These are phyloP conservation scores for Phytophthora palmivora DNA, from an alignment of 352 stramenopile species.

Conservation along the genomic window DNA sequence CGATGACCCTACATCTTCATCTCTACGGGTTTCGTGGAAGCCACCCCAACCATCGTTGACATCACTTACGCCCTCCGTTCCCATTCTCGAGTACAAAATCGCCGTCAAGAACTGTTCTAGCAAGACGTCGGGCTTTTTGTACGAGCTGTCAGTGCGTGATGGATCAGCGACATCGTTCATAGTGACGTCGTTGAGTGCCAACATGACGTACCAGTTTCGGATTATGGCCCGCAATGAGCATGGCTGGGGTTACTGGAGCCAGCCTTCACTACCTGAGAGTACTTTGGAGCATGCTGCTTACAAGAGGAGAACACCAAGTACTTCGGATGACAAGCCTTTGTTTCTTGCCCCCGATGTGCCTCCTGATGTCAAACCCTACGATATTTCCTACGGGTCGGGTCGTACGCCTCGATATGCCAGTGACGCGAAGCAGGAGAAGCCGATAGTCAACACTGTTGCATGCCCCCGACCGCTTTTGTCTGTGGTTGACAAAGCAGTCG, in stretches of 20 bases:
- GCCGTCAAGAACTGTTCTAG: constrained; percentile 67
- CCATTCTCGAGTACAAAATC: constrained; percentile 63
- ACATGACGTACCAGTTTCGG: constrained; percentile 87
- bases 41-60: constrained; percentile 17
- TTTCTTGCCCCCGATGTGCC: constrained; percentile 47
- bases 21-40: constrained; percentile 60
- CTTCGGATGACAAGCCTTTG: constrained; percentile 23
- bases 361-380: constrained; percentile 59
- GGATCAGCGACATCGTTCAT: constrained; percentile 32
- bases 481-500: constrained; percentile 3
- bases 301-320: constrained; percentile 16
- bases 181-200: constrained; percentile 74
- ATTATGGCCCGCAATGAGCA: constrained; percentile 73
- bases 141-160: constrained; percentile 50
- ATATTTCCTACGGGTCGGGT: constrained; percentile 60
- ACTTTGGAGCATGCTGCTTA: constrained; percentile 43
- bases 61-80: constrained; percentile 16
- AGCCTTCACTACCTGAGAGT: constrained; percentile 60
- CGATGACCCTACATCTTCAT: constrained; percentile 49
- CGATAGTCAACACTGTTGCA: constrained; percentile 42
- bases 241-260: constrained; percentile 75
- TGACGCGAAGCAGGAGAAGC: constrained; percentile 37
- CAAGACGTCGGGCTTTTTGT: constrained; percentile 59
- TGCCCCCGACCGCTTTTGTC: constrained; percentile 47
- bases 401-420: constrained; percentile 66